Base-by-base conservation (phyloP, 139 green algal genomes). In the Eudorina sp. region DNA sequence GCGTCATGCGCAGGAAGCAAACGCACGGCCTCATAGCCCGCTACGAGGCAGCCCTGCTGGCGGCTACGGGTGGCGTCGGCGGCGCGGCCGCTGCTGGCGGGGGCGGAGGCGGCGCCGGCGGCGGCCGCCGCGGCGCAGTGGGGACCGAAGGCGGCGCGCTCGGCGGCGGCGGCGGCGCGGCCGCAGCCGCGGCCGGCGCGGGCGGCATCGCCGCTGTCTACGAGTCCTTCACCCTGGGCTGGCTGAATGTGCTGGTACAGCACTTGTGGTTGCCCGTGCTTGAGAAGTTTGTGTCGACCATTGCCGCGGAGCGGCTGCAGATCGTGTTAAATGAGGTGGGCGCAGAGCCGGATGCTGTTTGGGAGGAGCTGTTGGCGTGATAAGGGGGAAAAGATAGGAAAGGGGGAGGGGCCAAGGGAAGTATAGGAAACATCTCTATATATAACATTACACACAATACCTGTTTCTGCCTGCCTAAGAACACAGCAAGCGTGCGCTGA, bases 221-320 rank as follows among this genome's bases (percentile, higher is more conserved):
- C 46, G 89, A 92, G 51, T 88, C 74, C 9, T 92, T 92, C 40
- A 92, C 89, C 19, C 25, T 92, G 74, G 89, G 89, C 27, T 92
- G 89, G 89, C 36, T 89, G 8, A 92, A 92, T 64, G 43, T 92
- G 64, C 25, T 92, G 29, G 76, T 89, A 2, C 85, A 90, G 86
- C 77, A 81, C 46, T 48, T 64, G 21, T 92, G 89, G 89, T 36
- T 73, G 48, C 83, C 83, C 1, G 76, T 92, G 36, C 45, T 92
- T 18, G 89, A 92, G 83, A 83, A 86, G 75, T 53, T 77, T 8
- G 76, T 92, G 38, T 84, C 83, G 1, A 83, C 58, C 3, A 79
- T 92, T 23, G 68, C 83, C 7, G 64, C 89, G 58, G 89, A 92
- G 66, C 60, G 60, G 76, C 55, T 92, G 83, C 89, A 92, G 75